Conservation (phyloP, 192 early-diverging fungal genomes). For the Gonapodya prolifera region DNA sequence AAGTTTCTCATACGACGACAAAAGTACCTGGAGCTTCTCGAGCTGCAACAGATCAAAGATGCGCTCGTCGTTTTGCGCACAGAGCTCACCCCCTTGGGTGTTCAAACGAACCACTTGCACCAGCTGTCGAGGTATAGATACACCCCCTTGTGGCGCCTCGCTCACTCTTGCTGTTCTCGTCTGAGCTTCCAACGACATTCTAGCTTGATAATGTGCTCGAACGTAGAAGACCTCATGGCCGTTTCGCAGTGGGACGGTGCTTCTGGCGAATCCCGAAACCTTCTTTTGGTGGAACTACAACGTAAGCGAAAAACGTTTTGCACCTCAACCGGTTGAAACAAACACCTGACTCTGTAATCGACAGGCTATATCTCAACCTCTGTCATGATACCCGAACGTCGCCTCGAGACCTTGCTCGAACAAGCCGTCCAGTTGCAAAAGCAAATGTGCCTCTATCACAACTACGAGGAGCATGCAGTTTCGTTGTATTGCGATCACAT, state of each 20-base stretch:
- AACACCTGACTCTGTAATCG: background rate
- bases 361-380: constrained; percentile 62
- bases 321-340: background rate
- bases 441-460: constrained; percentile 74
- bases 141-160: constrained; percentile 18
- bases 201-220: constrained; percentile 59
- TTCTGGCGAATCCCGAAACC: constrained; percentile 48
- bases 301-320: constrained; percentile 27
- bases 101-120: constrained; percentile 58
- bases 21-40: constrained; percentile 82
- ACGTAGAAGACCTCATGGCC: constrained; percentile 48
- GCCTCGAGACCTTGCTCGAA: constrained; percentile 70
- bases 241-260: constrained; percentile 73
- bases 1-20: constrained; percentile 73
- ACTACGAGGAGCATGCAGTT: constrained; percentile 34
- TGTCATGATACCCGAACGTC: constrained; percentile 74
- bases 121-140: constrained; percentile 55
- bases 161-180: background rate
- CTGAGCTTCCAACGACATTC: background rate
- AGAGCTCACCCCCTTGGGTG: constrained; percentile 62
- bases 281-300: constrained; percentile 48
- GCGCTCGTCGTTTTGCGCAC: constrained; percentile 67
- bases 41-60: constrained; percentile 46
- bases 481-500: constrained; percentile 59
- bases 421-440: constrained; percentile 68